Evolutionary conservation across 1,139 yeast genomes (phyloP), one percentile per base, ranked within the genome.

Genomic region (Candida tunisiensis): DNA sequence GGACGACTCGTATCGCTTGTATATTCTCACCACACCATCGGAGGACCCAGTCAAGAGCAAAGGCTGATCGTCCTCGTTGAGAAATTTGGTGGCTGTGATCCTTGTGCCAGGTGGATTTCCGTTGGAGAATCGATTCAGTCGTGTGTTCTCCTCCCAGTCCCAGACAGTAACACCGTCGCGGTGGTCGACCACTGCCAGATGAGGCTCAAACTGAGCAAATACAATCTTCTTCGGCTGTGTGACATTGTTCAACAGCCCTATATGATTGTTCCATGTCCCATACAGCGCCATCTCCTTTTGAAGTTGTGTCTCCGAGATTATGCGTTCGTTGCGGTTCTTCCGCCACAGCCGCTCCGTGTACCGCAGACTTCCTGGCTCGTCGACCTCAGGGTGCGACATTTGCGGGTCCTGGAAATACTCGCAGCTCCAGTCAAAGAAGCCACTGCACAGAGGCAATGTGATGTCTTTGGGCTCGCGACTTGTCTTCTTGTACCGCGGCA

Each of bases 351-450:
- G 62, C 40, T 71, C 74, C 19, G 79, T 71, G 42, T 82, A 80
- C 36, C 82, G 88, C 34, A 74, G 70, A 31, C 93, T 79, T 0
- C 96, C 98, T 0, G 94, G 93, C 45, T 85, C 94, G 40, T 88
- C 96, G 12, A 72, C 59, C 42, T 88, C 96, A 32, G 71, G 68
- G 36, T 71, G 73, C 11, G 82, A 72, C 77, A 88, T 78, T 46
- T 88, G 96, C 0, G 99, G 96, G 45, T 85, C 96, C 44, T 85
- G 94, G 54, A 85, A 88, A 45, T 83, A 85, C 46, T 88, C 98
- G 36, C 79, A 62, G 42, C 88, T 71, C 58, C 83, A 88, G 31
- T 80, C 93, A 38, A 85, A 73, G 45, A 88, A 85, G 3, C 74
- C 74, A 13, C 92, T 75, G 10, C 62, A 60, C 15, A 74, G 51